Evolutionary conservation across 257 asterid genomes (phyloP), one percentile per base, ranked within the genome.

Genomic region (Verbena officinalis): DNA sequence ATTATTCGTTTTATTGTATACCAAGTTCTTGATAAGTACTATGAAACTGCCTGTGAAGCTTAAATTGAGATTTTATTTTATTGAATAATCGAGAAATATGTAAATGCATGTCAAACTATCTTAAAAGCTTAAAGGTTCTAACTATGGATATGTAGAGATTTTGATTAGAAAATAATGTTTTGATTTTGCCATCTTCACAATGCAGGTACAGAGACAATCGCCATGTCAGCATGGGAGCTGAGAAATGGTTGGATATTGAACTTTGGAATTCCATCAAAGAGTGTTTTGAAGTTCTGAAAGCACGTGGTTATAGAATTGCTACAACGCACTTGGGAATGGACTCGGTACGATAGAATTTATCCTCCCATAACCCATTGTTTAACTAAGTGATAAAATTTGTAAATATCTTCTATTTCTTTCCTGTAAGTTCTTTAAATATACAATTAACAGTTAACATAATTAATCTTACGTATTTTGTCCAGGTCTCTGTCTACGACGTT

Each of bases 171-270:
- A 58, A 44, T 5, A 7, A 10, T 5, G 27, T 16, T 31, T 20
- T 19, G 19, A 34, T 2, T 44, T 57, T 36, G 27, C 2, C 21
- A 9, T 48, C 51, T 53, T 65, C 30, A 9, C 38, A 20, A 7
- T 73, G 69, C 75, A 93, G 99, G 85, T 93, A 87, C 68, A 83
- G 81, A 75, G 95, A 86, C 68, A 90, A 90, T 66, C 97, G 97
- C 9, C 99, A 93, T 75, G 97, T 93, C 38, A 93, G 99, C 83
- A 90, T 84, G 95, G 99, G 99, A 64, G 96, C 99, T 15, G 97
- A 93, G 84, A 93, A 88, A 77, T 93, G 99, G 99, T 77, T 93
- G 83, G 99, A 93, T 66, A 87, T 93, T 31, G 99, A 93, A 71
- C 82, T 86, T n/a, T 93, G 99, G 99, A 59, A 74, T 74, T 87